Base-by-base conservation (phyloP, 2,329 filamentous ascomycete genomes). In the Kalmusia sp. region DNA sequence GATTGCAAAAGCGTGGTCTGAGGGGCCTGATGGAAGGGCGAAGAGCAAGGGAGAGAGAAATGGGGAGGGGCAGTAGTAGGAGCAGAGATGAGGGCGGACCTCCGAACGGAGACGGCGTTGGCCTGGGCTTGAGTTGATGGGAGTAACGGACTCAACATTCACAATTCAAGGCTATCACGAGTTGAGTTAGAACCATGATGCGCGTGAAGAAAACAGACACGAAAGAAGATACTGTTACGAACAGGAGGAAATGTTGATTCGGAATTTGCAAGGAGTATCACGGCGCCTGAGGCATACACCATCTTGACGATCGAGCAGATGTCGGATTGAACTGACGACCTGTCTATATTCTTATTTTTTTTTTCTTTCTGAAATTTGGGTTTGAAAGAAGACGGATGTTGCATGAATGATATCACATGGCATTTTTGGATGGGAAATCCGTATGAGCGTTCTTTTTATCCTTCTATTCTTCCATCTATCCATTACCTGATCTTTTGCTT, bases 21-120 rank as follows among this genome's bases (percentile, higher is more conserved):
- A 83, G 93, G 54, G 95, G 95, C 0, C 75, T 99, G 62, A 98
- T 99, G 95, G 95, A 98, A 74, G 93, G 93, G 3, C 81, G 93
- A 38, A 83, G 93, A 55, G 87, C 97, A 80, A 82, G 93, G 40
- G 92, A 96, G 73, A 80, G 93, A 38, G 92, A 96, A 73, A 81
- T 91, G 59, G 83, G 82, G 11, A 75, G 77, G 54, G 56, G 59
- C 73, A 75, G 64, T 11, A 54, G 65, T 14, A 61, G 74, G 48
- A 67, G 52, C 48, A 64, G 59, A 61, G 76, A 63, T 53, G 72
- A 59, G 19, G 62, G 50, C 3, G 58, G 49, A 2, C 57, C 61
- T 37, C 59, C 56, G 17, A 63, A 59, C 27, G 63, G 61, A 5
- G 65, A 70, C 37, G 65, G 61, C 7, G 60, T 70, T 2, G 69